These are phyloP conservation scores for Rutstroemia sp. DNA, from an alignment of 2,329 filamentous ascomycete species.

Conservation along the genomic window DNA sequence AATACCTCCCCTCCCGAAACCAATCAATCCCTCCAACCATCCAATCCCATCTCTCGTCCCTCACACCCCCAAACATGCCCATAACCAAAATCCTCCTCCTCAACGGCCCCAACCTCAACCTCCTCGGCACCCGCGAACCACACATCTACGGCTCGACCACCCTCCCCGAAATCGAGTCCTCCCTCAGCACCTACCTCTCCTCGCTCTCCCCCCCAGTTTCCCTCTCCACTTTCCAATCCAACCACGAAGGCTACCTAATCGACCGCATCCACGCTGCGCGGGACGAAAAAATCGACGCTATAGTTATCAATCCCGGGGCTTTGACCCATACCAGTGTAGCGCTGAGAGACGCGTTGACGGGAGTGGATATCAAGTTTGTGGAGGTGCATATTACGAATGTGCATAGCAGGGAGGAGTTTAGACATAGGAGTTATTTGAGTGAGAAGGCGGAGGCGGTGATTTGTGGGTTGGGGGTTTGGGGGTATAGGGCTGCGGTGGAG, in stretches of 20 bases:
- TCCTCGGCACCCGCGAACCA: slow-evolving; percentile 68
- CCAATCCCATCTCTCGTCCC: background rate
- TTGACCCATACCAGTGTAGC: slow-evolving; percentile 72
- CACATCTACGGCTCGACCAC: slow-evolving; percentile 65
- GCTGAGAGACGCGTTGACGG: slow-evolving; percentile 65
- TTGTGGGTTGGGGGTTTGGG: slow-evolving; percentile 57
- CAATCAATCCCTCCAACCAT: background rate
- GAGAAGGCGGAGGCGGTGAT: slow-evolving; percentile 72
- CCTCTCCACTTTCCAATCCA: slow-evolving; percentile 62
- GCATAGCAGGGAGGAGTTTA: slow-evolving; percentile 60
- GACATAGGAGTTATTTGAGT: slow-evolving; percentile 63
- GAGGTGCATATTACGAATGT: slow-evolving; percentile 75
- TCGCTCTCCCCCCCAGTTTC: slow-evolving; percentile 24
- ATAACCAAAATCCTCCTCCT: slow-evolving; percentile 54
- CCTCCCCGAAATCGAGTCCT: slow-evolving; percentile 48
- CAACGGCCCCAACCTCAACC: slow-evolving; percentile 79
- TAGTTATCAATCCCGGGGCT: slow-evolving; percentile 70
- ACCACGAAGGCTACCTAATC: slow-evolving; percentile 55
- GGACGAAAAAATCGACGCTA: slow-evolving; percentile 47
- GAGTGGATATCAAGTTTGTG: slow-evolving; percentile 64
- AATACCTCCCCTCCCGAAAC: too few species aligned
- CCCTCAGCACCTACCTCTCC: slow-evolving; percentile 15
- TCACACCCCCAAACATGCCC: slow-evolving; percentile 22
- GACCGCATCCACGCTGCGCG: slow-evolving; percentile 53
- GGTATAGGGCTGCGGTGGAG: slow-evolving; percentile 55